Conservation (phyloP, 805 yeast genomes). For the Candida verbasci region DNA sequence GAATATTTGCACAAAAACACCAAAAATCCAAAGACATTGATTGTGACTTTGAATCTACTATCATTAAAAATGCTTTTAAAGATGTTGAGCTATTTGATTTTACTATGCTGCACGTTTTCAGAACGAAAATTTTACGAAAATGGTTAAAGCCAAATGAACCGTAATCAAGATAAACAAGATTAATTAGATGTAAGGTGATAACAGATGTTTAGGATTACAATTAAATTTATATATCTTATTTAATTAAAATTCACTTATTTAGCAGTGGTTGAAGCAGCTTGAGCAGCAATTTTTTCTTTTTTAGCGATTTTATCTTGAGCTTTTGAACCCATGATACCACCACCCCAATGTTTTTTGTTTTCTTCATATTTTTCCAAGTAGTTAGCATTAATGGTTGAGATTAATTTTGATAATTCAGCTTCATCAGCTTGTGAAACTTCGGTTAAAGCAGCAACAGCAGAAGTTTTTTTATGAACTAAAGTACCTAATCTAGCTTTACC, state of each 20-base stretch:
- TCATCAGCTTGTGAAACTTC: constrained; percentile 94
- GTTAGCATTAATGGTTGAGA: constrained; percentile 92
- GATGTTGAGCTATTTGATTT: too few relatives aligned
- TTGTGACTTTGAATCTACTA: too few relatives aligned
- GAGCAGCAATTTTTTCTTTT: constrained; percentile 57
- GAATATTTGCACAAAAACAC: too few relatives aligned
- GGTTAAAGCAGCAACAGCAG: constrained; percentile 95
- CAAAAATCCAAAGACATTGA: too few relatives aligned
- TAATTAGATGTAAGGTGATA: too few relatives aligned
- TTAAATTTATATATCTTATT: not conserved
- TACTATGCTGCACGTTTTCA: too few relatives aligned
- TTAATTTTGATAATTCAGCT: constrained; percentile 87
- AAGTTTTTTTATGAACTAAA: constrained; percentile 93
- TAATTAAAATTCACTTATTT: constrained; percentile 1
- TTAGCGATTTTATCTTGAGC: constrained; percentile 81
- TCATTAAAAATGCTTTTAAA: too few relatives aligned
- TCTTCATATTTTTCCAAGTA: constrained; percentile 93
- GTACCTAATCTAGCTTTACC: constrained; percentile 50
- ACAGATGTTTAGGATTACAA: too few relatives aligned
- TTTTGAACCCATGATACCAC: constrained; percentile 97
- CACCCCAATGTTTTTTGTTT: constrained; percentile 99
- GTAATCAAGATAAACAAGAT: too few relatives aligned
- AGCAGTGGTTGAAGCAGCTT: constrained; percentile 15
- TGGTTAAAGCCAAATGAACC: too few relatives aligned
- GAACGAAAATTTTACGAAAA: too few relatives aligned